Base-by-base conservation (phyloP, 1,284 basidiomycete species). In the Naganishia cerealis region DNA sequence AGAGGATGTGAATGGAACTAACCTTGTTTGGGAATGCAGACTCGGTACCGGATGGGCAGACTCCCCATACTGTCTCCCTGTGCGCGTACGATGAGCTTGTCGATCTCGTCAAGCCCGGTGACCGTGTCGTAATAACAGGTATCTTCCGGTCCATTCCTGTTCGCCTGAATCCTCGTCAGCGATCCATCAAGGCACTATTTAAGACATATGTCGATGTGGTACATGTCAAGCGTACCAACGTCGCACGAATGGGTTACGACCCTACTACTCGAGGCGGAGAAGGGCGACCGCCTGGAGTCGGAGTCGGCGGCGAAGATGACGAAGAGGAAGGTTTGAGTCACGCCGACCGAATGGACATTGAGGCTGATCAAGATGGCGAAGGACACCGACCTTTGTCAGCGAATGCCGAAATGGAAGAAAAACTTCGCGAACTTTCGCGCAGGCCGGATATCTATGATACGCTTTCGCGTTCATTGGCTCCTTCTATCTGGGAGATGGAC, bases 41-140 rank as follows among this genome's bases (percentile, higher is more conserved):
- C 75, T 92, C 90, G 8, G 94, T 99, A 0, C 95, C 95, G 1
- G 95, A 98, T 79, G 96, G 95, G 21, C 95, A 98, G 80, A 99
- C 95, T 0, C 95, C 95, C 0, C 94, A 98, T 76, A 98, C 94
- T 0, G 93, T 99, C 65, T 94, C 91, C 1, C 81, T 99, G 68
- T 95, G 94, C 77, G 90, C 92, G 21, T 98, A 99, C 78, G 94
- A 99, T 76, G 96, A 99, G 78, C 86, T 99, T 1, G 95, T 98
- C 48, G 95, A 99, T 76, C 85, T 94, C 18, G 82, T 90, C 67
- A 99, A 98, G 80, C 95, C 95, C 0, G 95, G 95, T 76, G 95
- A 99, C 80, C 86, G 95, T 12, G 85, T 99, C 56, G 83, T 91
- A 65, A 88, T 97, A 38, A 94, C 91, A 6, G 96, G 95, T 55